Evolutionary conservation across 306 rosid species (phyloP), one percentile per base, ranked within the genome.

Genomic region (Adenanthera pavonina): DNA sequence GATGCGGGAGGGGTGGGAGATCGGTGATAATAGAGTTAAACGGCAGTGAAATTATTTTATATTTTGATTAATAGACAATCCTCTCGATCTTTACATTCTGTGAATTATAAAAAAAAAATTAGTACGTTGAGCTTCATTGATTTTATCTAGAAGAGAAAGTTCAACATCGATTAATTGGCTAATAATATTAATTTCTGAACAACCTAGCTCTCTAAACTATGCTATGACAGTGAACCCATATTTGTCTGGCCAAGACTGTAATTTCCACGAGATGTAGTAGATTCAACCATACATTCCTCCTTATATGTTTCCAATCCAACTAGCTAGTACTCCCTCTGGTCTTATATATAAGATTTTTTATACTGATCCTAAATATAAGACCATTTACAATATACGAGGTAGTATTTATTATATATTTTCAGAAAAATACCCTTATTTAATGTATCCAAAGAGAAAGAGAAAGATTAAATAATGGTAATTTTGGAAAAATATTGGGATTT

Each of bases 1-100:
- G 91, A 83, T 80, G 75, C 79, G 84, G 74, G 67, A 78, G 78
- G 78, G 72, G 57, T 86, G 85, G 78, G 74, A 72, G 84, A 85
- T 69, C 70, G 76, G 75, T 71, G 80, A 72, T 25, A 86, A 48
- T 20, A 79, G 69, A 57, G 87, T 80, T 62, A 80, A 78, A 70
- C 80, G 81, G 78, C 81, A 74, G 73, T 57, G 68, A 77, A 75
- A 47, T 52, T 77, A 77, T 33, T 62, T 33, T 12, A 34, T 62
- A 64, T 69, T 59, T 69, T 53, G 35, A 78, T 74, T 48, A 75
- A 44, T 70, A 10, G 88, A 84, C 88, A 86, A 82, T 64, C 76
- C 65, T 82, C 87, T 89, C 81, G 92, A 82, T 82, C 82, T 84
- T 87, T 16, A 3, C 57, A 70, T 75, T 74, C 81, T 74, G 46